Conservation (phyloP, 1,284 basidiomycete species). For the Cryptococcus sp. region DNA sequence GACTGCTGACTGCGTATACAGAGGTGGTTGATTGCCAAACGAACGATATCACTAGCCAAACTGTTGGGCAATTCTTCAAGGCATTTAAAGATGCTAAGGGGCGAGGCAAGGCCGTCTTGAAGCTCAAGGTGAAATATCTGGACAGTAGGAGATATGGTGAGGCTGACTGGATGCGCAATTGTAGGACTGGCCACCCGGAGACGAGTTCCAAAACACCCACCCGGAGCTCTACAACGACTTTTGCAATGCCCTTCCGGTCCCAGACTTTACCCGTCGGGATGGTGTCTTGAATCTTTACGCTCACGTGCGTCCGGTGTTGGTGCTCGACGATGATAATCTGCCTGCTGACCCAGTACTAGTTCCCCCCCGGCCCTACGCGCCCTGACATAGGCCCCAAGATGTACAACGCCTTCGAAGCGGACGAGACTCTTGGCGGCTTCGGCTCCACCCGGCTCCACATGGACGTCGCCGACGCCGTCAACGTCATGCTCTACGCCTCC, state of each 20-base stretch:
- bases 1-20: conserved; percentile 11
- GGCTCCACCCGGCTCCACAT: conserved; percentile 77
- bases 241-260: conserved; percentile 73
- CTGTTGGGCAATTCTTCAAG: conserved; percentile 74
- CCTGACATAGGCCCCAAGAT: conserved; percentile 79
- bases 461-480: conserved; percentile 94
- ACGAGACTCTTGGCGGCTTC: conserved; percentile 16
- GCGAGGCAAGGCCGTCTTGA: conserved; percentile 59
- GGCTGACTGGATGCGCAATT: neutral
- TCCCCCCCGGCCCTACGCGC: conserved; percentile 73
- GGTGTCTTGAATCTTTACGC: conserved; percentile 78
- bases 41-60: conserved; percentile 61
- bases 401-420: conserved; percentile 51
- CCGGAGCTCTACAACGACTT: conserved; percentile 89
- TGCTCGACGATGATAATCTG: too few relatives aligned
- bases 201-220: conserved; percentile 65
- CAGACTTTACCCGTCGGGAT: conserved; percentile 81
- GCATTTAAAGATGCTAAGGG: conserved; percentile 67
- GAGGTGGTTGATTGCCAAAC: conserved; percentile 75
- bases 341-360: conserved; percentile 57
- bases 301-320: conserved; percentile 34
- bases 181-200: conserved; percentile 86
- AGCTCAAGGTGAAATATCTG: conserved; percentile 67
- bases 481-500: conserved; percentile 79
- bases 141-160: neutral